Evolutionary conservation across 768 basidiomycete species (phyloP), one percentile per base, ranked within the genome.

Genomic region (Kwoniella sp.): DNA sequence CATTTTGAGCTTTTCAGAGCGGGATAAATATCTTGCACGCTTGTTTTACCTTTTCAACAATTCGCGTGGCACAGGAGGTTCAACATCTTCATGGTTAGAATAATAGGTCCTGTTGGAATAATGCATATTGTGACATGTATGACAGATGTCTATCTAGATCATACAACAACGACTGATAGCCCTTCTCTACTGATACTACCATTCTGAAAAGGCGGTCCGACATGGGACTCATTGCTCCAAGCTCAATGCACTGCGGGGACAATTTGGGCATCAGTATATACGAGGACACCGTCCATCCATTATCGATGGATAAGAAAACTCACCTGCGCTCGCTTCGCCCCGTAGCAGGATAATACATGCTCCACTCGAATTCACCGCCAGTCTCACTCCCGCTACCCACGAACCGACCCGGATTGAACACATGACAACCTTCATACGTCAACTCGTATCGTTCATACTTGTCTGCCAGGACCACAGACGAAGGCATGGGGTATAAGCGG

Each of bases 381-480:
- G 62, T 68, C 33, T 67, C 71, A 24, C 70, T 67, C 7, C 65
- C 85, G 53, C 86, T 88, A 4, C 90, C 87, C 15, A 92, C 83
- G 76, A 98, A 97, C 54, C 89, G 88, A 21, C 96, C 94, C 0
- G 96, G 96, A 78, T 99, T 99, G 84, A 98, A 93, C 26, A 98
- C 96, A 80, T 98, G 96, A 72, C 96, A 98, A 12, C 92, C 92
- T 63, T 94, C 93, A 78, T 99, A 99, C 0, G 94, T 98, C 68
- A 96, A 84, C 72, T 96, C 92, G 79, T 92, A 99, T 51, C 90
- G 86, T 77, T 96, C 94, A 75, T 97, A 96, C 80, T 89, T 93
- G 81, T 99, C 96, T 1, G 96, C 96, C 13, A 99, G 85, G 30
- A 98, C 84, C 21, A 98, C 92, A 1, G 89, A 85, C 0, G 93